These are phyloP conservation scores for Pleurotus sapidus DNA, from an alignment of 768 basidiomycete genomes.

Conservation along the genomic window DNA sequence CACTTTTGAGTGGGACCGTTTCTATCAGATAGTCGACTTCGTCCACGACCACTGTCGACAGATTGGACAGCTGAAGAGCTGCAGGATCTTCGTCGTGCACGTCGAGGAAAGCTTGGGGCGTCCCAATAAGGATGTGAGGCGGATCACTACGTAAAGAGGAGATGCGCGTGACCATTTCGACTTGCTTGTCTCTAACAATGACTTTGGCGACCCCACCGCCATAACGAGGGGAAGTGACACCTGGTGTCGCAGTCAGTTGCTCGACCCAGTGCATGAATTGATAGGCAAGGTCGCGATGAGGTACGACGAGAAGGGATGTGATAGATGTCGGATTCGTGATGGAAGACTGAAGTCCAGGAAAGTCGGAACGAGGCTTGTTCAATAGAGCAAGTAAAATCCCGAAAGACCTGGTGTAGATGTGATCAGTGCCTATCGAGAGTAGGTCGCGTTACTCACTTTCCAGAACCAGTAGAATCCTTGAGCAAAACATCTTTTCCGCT, in stretches of 20 bases:
- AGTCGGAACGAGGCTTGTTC: conserved; percentile 41
- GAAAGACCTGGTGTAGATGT: conserved; percentile 56
- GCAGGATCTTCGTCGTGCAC: conserved; percentile 40
- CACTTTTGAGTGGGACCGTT: conserved; percentile 40
- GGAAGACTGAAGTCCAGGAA: conserved; percentile 3
- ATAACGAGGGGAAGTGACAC: conserved; percentile 24
- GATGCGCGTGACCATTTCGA: conserved; percentile 37
- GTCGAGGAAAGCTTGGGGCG: conserved; percentile 67
- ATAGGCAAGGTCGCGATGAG: conserved; percentile 69
- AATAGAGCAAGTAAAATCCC: conserved; percentile 65
- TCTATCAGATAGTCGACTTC: conserved; percentile 75
- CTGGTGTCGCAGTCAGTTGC: conserved; percentile 35
- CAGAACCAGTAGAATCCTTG: conserved; percentile 72
- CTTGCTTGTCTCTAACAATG: conserved; percentile 51
- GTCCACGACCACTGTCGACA: conserved; percentile 67
- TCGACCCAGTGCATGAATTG: conserved; percentile 69
- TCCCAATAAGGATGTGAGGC: conserved; percentile 70
- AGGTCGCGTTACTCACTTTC: conserved; percentile 56
- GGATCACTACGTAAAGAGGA: conserved; percentile 34
- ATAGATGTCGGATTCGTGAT: conserved; percentile 27
- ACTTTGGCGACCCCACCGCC: conserved; percentile 53
- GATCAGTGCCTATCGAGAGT: background rate
- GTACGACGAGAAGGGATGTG: conserved; percentile 63
- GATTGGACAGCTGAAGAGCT: conserved; percentile 39
- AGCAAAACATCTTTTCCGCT: conserved; percentile 58